Evolutionary conservation across 1,284 basidiomycete species (phyloP), one percentile per base, ranked within the genome.

Genomic region (Fomitopsis betulina): DNA sequence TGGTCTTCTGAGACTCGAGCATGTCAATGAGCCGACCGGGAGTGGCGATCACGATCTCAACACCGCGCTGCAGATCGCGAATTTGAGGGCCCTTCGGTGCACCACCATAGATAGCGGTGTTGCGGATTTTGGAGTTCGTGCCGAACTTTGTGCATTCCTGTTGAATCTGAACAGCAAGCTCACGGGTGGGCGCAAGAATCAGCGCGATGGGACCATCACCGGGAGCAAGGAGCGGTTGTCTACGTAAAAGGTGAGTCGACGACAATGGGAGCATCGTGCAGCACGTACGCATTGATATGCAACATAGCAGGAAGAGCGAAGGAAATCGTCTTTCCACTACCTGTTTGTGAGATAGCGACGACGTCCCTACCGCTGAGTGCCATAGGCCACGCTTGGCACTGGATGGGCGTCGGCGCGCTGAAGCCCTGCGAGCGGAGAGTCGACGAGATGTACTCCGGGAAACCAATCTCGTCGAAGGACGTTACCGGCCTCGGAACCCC

Each of bases 351-450:
- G 68, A 99, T 95, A 60, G 97, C 96, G 58, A 98, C 94, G 42
- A 98, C 84, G 76, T 98, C 96, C 63, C 94, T 86, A 65, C 96
- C 96, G 63, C 84, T 94, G 17, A 98, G 79, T 12, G 95, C 95
- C 93, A 98, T 97, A 1, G 96, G 96, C 96, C 96, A 98, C 12
- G 96, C 93, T 74, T 99, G 96, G 70, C 95, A 96, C 75, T 99
- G 96, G 70, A 99, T 98, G 56, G 97, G 87, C 2, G 95, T 95
- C 0, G 96, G 96, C 4, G 82, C 74, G 50, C 83, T 75, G 77
- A 99, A 99, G 55, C 96, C 96, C 76, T 97, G 94, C 32, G 93
- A 92, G 64, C 85, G 88, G 74, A 99, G 96, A 60, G 96, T 94
- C 57, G 84, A 77, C 86, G 98, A 86, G 65, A 99, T 86, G 75